Conservation (phyloP, 164 flowering plant genomes). For the Warburgia ugandensis region DNA sequence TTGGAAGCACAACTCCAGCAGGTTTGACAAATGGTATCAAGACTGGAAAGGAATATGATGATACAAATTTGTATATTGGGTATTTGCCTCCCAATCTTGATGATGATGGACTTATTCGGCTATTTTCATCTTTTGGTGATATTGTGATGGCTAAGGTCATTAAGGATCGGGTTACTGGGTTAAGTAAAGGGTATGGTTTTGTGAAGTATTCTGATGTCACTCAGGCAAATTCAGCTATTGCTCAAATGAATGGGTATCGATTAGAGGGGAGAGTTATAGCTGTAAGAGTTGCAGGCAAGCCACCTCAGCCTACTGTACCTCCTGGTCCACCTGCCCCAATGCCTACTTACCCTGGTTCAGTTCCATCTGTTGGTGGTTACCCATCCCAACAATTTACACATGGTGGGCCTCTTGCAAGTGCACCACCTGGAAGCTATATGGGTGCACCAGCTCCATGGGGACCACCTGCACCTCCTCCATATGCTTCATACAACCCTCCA, state of each 20-base stretch:
- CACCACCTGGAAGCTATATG: constrained; percentile 44
- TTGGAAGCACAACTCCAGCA: constrained; percentile 31
- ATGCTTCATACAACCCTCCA: constrained; percentile 49
- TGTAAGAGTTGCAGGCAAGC: constrained; percentile 95
- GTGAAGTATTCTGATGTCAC: constrained; percentile 80
- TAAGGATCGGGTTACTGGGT: constrained; percentile 64
- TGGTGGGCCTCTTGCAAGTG: constrained; percentile 46
- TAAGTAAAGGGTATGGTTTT: constrained; percentile 97
- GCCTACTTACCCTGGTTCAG: constrained; percentile 45
- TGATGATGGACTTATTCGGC: constrained; percentile 70
- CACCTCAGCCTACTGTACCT: constrained; percentile 75
- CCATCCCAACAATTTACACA: constrained; percentile 74
- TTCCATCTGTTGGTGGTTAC: constrained; percentile 48
- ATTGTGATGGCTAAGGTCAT: constrained; percentile 94
- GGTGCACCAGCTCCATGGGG: constrained; percentile 88
- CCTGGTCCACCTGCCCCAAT: constrained; percentile 63
- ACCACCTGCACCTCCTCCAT: constrained; percentile 57
- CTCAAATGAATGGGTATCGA: constrained; percentile 75
- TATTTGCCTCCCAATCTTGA: constrained; percentile 86
- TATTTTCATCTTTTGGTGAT: constrained; percentile 78
- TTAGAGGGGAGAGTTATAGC: constrained; percentile 82
- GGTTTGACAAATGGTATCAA: constrained; percentile 43
- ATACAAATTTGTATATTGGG: constrained; percentile 83
- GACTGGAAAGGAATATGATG: constrained; percentile 66
- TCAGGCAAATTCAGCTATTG: constrained; percentile 79